These are phyloP conservation scores for Colletotrichum sp. DNA, from an alignment of 2,329 filamentous ascomycete species.

Conservation along the genomic window DNA sequence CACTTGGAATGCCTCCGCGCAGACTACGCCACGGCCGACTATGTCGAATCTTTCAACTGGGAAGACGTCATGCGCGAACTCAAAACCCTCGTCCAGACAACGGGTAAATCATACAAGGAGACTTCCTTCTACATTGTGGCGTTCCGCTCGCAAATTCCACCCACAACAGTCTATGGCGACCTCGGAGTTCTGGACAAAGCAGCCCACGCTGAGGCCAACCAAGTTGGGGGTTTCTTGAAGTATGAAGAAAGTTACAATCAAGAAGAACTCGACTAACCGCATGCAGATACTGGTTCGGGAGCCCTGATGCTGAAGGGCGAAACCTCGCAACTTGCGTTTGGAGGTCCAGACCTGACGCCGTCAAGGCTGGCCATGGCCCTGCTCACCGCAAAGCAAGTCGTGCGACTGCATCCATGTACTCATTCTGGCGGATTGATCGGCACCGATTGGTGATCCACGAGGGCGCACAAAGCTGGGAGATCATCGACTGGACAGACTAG, in stretches of 20 bases:
- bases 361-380: constrained; percentile 61
- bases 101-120: constrained; percentile 61
- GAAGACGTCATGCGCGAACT: constrained; percentile 64
- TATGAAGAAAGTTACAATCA: neutral
- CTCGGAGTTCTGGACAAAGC: constrained; percentile 77
- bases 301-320: constrained; percentile 68
- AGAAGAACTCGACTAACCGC: constrained; percentile 17
- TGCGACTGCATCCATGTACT: constrained; percentile 66
- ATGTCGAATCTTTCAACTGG: constrained; percentile 82
- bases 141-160: constrained; percentile 77
- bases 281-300: constrained; percentile 84
- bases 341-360: constrained; percentile 65
- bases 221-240: constrained; percentile 84
- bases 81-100: constrained; percentile 51
- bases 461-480: constrained; percentile 66
- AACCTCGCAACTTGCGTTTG: constrained; percentile 85
- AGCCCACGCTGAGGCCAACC: constrained; percentile 80
- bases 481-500: constrained; percentile 60
- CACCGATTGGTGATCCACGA: constrained; percentile 73
- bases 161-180: constrained; percentile 64
- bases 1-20: constrained; percentile 64
- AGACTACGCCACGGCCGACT: constrained; percentile 80
- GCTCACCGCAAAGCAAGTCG: constrained; percentile 71
- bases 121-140: constrained; percentile 82
- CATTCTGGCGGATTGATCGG: constrained; percentile 74